phyloP scores from a whole-genome alignment of 768 basidiomycete genomes.

The Gloeopeniophorella convolvens region DNA sequence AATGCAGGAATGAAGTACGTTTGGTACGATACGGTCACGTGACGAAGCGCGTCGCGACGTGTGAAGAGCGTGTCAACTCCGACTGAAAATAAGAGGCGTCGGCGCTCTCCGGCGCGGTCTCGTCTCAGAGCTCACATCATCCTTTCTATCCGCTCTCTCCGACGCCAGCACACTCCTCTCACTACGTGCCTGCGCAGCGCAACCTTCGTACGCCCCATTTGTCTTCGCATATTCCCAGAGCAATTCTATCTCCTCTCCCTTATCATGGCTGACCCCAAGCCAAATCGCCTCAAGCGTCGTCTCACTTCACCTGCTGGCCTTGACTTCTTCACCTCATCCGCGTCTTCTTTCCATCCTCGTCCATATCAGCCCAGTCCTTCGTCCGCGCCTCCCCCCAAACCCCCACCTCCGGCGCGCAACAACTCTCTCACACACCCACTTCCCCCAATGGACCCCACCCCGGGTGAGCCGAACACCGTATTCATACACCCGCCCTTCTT shows the following conservation, averaged over 20 bases:
- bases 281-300: slow-evolving; percentile 38
- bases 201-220: neutral
- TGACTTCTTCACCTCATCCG: slow-evolving; percentile 57
- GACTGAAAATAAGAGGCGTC: slow-evolving; percentile 30
- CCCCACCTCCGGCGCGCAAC: slow-evolving; percentile 11
- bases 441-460: slow-evolving; percentile 47
- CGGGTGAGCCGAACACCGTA: slow-evolving; percentile 54
- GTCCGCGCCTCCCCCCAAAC: slow-evolving; percentile 16
- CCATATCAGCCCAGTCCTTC: slow-evolving; percentile 46
- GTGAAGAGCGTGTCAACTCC: slow-evolving; percentile 36
- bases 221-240: neutral
- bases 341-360: slow-evolving; percentile 57
- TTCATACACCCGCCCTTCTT: slow-evolving; percentile 75
- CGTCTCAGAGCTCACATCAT: slow-evolving; percentile 2
- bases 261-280: slow-evolving; percentile 13
- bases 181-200: neutral
- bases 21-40: slow-evolving; percentile 36
- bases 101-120: neutral
- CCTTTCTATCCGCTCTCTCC: slow-evolving; percentile 9
- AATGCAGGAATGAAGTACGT: too few species aligned
- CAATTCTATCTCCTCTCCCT: slow-evolving; percentile 1
- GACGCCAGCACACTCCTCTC: slow-evolving; percentile 7
- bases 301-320: slow-evolving; percentile 41
- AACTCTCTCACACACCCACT: slow-evolving; percentile 20
- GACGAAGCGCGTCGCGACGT: slow-evolving; percentile 32